Evolutionary conservation across 2,329 filamentous ascomycete genomes (phyloP).

Genomic region (Monilinia vaccinii-corymbosi): DNA sequence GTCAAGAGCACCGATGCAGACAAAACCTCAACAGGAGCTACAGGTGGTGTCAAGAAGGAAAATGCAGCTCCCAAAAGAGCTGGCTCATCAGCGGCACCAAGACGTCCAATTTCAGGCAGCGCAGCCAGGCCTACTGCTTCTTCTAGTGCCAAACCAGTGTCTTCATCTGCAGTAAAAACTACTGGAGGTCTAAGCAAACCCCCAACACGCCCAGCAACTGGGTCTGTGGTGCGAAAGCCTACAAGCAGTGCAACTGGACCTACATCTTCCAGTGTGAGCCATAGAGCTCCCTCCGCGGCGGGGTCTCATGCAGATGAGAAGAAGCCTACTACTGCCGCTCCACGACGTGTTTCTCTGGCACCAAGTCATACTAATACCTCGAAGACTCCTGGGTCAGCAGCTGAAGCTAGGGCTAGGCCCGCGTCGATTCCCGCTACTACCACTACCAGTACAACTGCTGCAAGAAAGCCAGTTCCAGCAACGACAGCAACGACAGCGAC

Average conservation of each 20-base stretch:
- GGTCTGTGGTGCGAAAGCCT: slow-evolving; percentile 24
- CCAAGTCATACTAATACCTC: slow-evolving; percentile 20
- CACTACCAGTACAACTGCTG: slow-evolving; percentile 24
- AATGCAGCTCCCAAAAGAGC: slow-evolving; percentile 24
- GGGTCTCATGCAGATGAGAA: slow-evolving; percentile 29
- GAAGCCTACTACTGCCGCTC: slow-evolving; percentile 19
- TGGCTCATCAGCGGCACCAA: slow-evolving; percentile 16
- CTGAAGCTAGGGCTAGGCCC: slow-evolving; percentile 24
- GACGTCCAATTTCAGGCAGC: slow-evolving; percentile 16
- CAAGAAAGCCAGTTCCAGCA: slow-evolving; percentile 24
- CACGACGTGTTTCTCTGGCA: slow-evolving; percentile 27
- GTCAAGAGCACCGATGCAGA: slow-evolving; percentile 23
- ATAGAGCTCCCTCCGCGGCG: slow-evolving; percentile 25
- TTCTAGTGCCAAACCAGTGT: slow-evolving; percentile 20
- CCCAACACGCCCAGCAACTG: slow-evolving; percentile 25
- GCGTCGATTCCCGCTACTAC: slow-evolving; percentile 2
- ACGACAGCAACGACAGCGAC: neutral
- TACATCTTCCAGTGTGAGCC: slow-evolving; percentile 24
- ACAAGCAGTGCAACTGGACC: slow-evolving; percentile 26
- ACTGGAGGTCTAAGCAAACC: slow-evolving; percentile 29
- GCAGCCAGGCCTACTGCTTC: slow-evolving; percentile 20
- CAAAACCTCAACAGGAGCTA: slow-evolving; percentile 17
- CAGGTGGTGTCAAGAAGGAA: slow-evolving; percentile 28
- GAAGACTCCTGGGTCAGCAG: slow-evolving; percentile 21
- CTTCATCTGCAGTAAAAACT: slow-evolving; percentile 21